Evolutionary conservation across 2,329 filamentous ascomycete species (phyloP), one percentile per base, ranked within the genome.

Genomic region (Huntiella savannae): DNA sequence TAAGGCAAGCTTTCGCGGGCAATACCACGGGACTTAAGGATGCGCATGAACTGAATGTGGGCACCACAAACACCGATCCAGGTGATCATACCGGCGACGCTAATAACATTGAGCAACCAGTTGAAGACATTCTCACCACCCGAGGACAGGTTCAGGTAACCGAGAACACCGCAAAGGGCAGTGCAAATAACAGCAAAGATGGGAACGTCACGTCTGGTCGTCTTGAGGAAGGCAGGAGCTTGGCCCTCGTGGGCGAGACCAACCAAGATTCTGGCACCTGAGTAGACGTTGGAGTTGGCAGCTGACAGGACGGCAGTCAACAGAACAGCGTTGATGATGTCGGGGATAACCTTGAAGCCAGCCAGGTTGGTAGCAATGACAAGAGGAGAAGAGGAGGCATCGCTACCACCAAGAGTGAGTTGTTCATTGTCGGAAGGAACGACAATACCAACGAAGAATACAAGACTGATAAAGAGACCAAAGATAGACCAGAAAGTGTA

Each of bases 261-360:
- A 51, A 82, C 68, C 33, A 84, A 66, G 36, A 80, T 77, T 17
- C 79, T 75, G 48, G 73, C 78, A 49, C 75, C 76, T 37, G 78
- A 80, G 63, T 82, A 84, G 49, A 86, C 70, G 61, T 82, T 82
- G 11, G 79, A 81, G 62, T 82, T 84, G 50, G 79, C 82, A 4
- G 82, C 82, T 0, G 80, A 83, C 53, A 85, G 74, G 5, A 86
- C 82, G 3, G 81, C 82, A 0, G 81, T 83, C 16, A 88, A 66
- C 7, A 88, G 72, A 5, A 85, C 76, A 12, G 75, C 81, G 59
- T 88, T 88, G 66, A 88, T 77, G 56, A 87, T 77, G 54, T 73
- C 65, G 4, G 75, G 71, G 3, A 84, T 70, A 3, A 73, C 69
- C 5, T 64, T 62, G 48, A 83, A 75, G 36, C 78, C 78, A 28